Conservation (phyloP, 2,329 filamentous ascomycete genomes). For the Neopestalotiopsis sp. region DNA sequence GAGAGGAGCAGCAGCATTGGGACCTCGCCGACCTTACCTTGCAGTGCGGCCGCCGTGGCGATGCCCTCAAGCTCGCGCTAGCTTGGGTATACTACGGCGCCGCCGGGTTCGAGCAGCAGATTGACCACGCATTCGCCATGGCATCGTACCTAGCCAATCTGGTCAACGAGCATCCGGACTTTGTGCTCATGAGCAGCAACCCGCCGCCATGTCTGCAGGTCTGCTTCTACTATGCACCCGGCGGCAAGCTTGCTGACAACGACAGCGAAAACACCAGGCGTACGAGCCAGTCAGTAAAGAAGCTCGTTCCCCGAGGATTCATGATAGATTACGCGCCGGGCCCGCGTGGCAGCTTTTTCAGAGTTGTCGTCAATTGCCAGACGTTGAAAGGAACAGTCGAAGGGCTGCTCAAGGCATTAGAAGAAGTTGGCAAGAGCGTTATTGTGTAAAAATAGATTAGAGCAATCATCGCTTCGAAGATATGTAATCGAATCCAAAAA, state of each 20-base stretch:
- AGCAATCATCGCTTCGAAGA: neutral
- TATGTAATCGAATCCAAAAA: neutral
- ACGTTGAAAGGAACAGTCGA: constrained; percentile 56
- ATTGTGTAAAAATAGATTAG: neutral
- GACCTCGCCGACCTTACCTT: constrained; percentile 92
- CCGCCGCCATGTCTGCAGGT: constrained; percentile 91
- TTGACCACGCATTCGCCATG: constrained; percentile 74
- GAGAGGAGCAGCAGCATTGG: constrained; percentile 64
- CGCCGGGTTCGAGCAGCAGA: constrained; percentile 70
- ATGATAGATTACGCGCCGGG: constrained; percentile 68
- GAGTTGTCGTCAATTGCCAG: constrained; percentile 64
- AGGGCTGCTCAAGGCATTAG: constrained; percentile 33
- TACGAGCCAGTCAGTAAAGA: constrained; percentile 54
- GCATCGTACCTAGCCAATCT: constrained; percentile 71
- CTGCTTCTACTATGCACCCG: constrained; percentile 85
- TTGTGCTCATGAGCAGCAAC: constrained; percentile 74
- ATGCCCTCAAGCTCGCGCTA: constrained; percentile 85
- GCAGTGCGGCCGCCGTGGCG: constrained; percentile 87
- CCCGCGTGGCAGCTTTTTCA: constrained; percentile 59
- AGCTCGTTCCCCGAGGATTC: constrained; percentile 56
- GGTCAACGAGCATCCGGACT: constrained; percentile 60
- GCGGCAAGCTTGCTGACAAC: constrained; percentile 51
- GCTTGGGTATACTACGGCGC: constrained; percentile 90
- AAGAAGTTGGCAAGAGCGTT: constrained; percentile 30
- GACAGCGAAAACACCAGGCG: constrained; percentile 51